These are phyloP conservation scores for Scheffersomyces amazonensis DNA, from an alignment of 805 yeast species.

Conservation along the genomic window DNA sequence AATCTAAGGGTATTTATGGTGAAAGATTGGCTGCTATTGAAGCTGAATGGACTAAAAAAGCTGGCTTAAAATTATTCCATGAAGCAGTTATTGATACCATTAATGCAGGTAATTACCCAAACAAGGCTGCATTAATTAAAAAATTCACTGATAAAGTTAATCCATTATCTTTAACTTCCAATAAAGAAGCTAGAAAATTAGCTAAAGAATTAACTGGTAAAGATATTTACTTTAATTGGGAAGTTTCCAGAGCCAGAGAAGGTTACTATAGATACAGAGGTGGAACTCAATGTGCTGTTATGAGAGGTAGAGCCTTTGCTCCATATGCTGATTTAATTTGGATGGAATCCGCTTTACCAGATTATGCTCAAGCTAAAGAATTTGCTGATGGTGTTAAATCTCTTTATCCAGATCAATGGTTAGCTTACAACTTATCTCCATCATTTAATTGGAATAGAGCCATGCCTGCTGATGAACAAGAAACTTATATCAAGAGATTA, in stretches of 20 bases:
- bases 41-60: slow-evolving; percentile 75
- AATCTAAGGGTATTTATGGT: slow-evolving; percentile 69
- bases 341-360: slow-evolving; percentile 98
- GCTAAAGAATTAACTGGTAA: slow-evolving; percentile 76
- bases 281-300: slow-evolving; percentile 96
- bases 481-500: slow-evolving; percentile 82
- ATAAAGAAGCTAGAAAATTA: slow-evolving; percentile 73
- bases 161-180: slow-evolving; percentile 73
- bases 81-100: slow-evolving; percentile 89
- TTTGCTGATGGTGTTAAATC: slow-evolving; percentile 89
- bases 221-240: slow-evolving; percentile 92
- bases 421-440: slow-evolving; percentile 94
- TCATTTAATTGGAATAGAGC: slow-evolving; percentile 98
- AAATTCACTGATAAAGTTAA: slow-evolving; percentile 66
- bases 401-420: slow-evolving; percentile 86
- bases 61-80: slow-evolving; percentile 83
- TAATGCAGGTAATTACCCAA: slow-evolving; percentile 52
- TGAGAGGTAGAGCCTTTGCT: slow-evolving; percentile 93
- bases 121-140: slow-evolving; percentile 61
- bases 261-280: slow-evolving; percentile 96
- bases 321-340: slow-evolving; percentile 94
- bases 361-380: slow-evolving; percentile 88
- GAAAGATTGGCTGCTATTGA: slow-evolving; percentile 70
- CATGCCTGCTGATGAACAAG: slow-evolving; percentile 83
- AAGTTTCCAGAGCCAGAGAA: slow-evolving; percentile 89